Base-by-base conservation (phyloP, 768 basidiomycete species). In the Leucosporidium creatinivorum region DNA sequence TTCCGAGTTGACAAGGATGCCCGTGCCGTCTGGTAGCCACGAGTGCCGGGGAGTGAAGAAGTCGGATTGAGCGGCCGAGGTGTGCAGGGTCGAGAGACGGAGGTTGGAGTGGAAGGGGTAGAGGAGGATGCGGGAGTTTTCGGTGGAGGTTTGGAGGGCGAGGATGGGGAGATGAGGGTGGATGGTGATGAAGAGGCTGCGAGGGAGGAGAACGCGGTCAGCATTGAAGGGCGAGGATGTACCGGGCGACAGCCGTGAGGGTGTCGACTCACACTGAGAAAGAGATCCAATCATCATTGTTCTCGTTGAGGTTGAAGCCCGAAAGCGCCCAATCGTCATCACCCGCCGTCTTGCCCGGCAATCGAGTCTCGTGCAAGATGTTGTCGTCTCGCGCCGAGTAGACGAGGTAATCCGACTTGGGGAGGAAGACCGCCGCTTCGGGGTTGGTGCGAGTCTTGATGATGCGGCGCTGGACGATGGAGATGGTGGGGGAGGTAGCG, bases 221-320 rank as follows among this genome's bases (percentile, higher is more conserved):
- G 18, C 9, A 4, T 18, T 5, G 21, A 12, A n/a, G 2, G 33
- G 3, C 51, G 18, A 21, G 44, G 39, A n/a, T n/a, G n/a, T n/a
- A n/a, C n/a, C n/a, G n/a, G n/a, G n/a, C n/a, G n/a, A n/a, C n/a
- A n/a, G n/a, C n/a, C n/a, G n/a, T 8, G 39, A 15, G 3, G 31
- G 4, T 9, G 31, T 13, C 6, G 15, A 63, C 67, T 19, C 23
- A 69, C 65, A 76, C 62, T 0, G 62, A 73, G 65, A 75, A 75
- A 23, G 69, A 73, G 31, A 73, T 68, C 60, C 74, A 74, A 4
- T 66, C 61, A 47, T 77, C 76, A 1, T 63, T 68, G 25, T 75
- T 75, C 59, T 73, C 73, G 66, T 77, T 77, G 31, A 76, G 67
- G 56, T 76, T 75, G 60, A 59, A 63, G 25, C 57, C n/a, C 31